phyloP scores from a whole-genome alignment of 108 stramenopile genomes.

The Aureococcus anophagefferens region DNA sequence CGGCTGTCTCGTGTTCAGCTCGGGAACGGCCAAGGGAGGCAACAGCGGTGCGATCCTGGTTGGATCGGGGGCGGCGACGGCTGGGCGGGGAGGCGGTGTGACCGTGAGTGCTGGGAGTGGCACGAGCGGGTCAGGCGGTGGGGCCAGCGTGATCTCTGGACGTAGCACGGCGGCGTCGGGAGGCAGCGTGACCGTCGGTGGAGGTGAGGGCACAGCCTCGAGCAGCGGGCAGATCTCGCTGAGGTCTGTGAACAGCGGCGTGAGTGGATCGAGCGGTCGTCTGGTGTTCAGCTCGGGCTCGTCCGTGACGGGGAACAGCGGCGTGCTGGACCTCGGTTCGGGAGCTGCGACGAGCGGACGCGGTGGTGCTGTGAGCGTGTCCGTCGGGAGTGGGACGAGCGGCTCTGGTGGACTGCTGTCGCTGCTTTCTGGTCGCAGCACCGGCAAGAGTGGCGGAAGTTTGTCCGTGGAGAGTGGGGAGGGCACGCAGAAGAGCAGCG shows the following conservation, averaged over 20 bases:
- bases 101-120: not conserved
- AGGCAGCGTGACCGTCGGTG: not conserved
- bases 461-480: not conserved
- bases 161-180: too few relatives aligned
- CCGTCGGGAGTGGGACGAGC: not conserved
- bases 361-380: not conserved
- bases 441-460: not conserved
- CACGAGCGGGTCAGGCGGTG: not conserved
- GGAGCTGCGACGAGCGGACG: not conserved
- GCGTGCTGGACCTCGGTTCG: not conserved
- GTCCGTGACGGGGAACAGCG: not conserved
- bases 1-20: slow-evolving; percentile 1
- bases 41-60: slow-evolving; percentile 1
- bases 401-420: not conserved
- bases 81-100: not conserved
- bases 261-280: not conserved
- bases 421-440: not conserved
- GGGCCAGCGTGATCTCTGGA: too few relatives aligned
- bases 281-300: not conserved
- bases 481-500: not conserved
- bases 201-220: not conserved
- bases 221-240: not conserved
- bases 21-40: slow-evolving; percentile 3
- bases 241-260: not conserved
- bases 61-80: slow-evolving; percentile 2